Conservation (phyloP, 768 basidiomycete genomes). For the Suillus luteus region DNA sequence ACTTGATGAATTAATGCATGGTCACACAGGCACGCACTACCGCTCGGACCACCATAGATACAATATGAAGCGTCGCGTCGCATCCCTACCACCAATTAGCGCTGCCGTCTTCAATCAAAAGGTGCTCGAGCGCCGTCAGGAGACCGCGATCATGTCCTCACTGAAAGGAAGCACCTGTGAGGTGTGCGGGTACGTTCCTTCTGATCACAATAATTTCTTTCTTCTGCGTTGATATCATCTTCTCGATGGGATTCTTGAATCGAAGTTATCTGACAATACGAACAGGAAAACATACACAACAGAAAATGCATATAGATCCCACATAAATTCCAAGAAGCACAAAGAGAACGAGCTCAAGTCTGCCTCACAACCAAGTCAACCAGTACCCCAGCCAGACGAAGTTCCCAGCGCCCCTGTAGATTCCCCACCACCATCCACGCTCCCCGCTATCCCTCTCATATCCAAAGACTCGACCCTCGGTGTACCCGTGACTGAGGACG, state of each 20-base stretch:
- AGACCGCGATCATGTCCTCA: conserved; percentile 70
- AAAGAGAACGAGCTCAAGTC: conserved; percentile 70
- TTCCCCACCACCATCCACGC: conserved; percentile 10
- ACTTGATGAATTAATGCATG: conserved; percentile 11
- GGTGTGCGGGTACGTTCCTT: conserved; percentile 72
- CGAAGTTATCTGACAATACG: conserved; percentile 2
- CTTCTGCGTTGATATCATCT: not conserved
- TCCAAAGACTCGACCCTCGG: conserved; percentile 24
- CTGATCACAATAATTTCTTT: conserved; percentile 8
- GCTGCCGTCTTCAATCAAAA: conserved; percentile 83
- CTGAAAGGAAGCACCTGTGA: conserved; percentile 65
- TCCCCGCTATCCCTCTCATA: conserved; percentile 7
- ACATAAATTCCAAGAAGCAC: conserved; percentile 88
- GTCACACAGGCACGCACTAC: conserved; percentile 73
- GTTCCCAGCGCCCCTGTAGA: conserved; percentile 21
- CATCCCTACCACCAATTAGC: conserved; percentile 83
- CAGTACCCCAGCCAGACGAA: conserved; percentile 13
- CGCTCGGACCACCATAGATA: conserved; percentile 95
- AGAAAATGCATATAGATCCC: conserved; percentile 86
- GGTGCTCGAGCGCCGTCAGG: conserved; percentile 73
- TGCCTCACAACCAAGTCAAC: conserved; percentile 23
- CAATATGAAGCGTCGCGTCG: conserved; percentile 97
- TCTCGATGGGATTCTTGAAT: conserved; percentile 6
- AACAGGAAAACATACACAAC: conserved; percentile 85
- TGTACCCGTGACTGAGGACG: conserved; percentile 44